These are phyloP conservation scores for Suillus placidus DNA, from an alignment of 768 basidiomycete species.

Conservation along the genomic window DNA sequence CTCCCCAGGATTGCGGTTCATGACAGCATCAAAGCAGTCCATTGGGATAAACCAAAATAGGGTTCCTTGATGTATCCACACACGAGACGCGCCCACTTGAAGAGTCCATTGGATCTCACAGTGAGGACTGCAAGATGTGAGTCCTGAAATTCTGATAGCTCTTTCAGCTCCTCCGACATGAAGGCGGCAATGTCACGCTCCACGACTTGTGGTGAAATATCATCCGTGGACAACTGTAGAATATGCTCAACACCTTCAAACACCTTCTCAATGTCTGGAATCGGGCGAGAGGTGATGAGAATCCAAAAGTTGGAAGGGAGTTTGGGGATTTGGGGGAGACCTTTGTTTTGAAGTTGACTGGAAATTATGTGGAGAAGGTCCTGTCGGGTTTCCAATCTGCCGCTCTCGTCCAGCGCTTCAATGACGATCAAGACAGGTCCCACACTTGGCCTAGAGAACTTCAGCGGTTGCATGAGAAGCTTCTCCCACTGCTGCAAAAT, in stretches of 20 bases:
- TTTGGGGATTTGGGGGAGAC: background rate
- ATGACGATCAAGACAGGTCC: slow-evolving; percentile 31
- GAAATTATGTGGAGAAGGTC: slow-evolving; percentile 25
- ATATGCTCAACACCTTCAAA: background rate
- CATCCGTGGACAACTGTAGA: background rate
- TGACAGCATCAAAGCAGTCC: background rate
- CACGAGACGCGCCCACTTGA: slow-evolving; percentile 13
- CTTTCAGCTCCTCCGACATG: background rate
- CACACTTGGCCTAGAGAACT: slow-evolving; percentile 7
- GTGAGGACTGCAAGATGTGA: background rate
- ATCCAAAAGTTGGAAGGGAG: slow-evolving; percentile 14
- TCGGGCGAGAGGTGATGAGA: slow-evolving; percentile 14
- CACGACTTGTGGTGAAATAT: background rate
- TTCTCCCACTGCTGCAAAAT: background rate
- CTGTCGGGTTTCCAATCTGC: slow-evolving; percentile 12
- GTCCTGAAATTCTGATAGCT: background rate
- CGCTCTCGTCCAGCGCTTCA: slow-evolving; percentile 27
- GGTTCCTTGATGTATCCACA: background rate
- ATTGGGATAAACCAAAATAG: background rate
- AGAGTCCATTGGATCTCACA: slow-evolving; percentile 2
- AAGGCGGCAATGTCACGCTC: background rate
- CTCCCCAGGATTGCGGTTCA: background rate
- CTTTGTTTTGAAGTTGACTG: background rate
- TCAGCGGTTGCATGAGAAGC: slow-evolving; percentile 21
- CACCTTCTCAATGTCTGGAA: background rate